Evolutionary conservation across 352 stramenopile species (phyloP).

Genomic region (Phytopythium litorale): DNA sequence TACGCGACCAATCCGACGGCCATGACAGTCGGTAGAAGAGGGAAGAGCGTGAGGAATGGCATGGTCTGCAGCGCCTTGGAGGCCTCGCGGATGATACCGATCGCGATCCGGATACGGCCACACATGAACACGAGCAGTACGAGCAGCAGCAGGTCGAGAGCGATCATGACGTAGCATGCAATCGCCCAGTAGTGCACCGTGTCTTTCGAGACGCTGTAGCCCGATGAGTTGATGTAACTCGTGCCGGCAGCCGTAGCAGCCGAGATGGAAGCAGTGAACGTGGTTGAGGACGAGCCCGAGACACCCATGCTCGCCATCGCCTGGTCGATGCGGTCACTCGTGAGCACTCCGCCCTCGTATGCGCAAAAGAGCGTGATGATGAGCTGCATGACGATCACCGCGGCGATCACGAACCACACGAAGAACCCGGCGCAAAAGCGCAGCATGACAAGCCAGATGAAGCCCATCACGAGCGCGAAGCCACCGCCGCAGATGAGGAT

Average conservation of each 20-base stretch:
- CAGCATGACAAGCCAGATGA: slow-evolving; percentile 73
- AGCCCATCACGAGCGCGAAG: slow-evolving; percentile 61
- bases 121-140: slow-evolving; percentile 79
- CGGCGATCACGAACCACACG: slow-evolving; percentile 74
- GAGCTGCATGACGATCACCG: slow-evolving; percentile 61
- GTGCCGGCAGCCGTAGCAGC: slow-evolving; percentile 26
- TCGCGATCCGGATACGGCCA: slow-evolving; percentile 78
- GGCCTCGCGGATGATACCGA: slow-evolving; percentile 84
- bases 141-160: slow-evolving; percentile 52
- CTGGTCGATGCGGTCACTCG: slow-evolving; percentile 35
- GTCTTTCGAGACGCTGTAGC: slow-evolving; percentile 37
- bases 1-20: slow-evolving; percentile 61
- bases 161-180: slow-evolving; percentile 73
- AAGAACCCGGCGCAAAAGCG: slow-evolving; percentile 75
- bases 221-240: slow-evolving; percentile 49
- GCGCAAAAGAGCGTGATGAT: slow-evolving; percentile 74
- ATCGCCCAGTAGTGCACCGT: slow-evolving; percentile 71
- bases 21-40: slow-evolving; percentile 66
- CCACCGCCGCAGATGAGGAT: slow-evolving; percentile 73
- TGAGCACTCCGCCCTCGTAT: slow-evolving; percentile 65
- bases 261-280: slow-evolving; percentile 22
- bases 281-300: slow-evolving; percentile 22
- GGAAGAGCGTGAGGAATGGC: slow-evolving; percentile 75
- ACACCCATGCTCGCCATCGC: slow-evolving; percentile 55
- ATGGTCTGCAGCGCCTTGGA: slow-evolving; percentile 77